These are phyloP conservation scores for Glaciozyma martinii DNA, from an alignment of 768 basidiomycete species.

Conservation along the genomic window DNA sequence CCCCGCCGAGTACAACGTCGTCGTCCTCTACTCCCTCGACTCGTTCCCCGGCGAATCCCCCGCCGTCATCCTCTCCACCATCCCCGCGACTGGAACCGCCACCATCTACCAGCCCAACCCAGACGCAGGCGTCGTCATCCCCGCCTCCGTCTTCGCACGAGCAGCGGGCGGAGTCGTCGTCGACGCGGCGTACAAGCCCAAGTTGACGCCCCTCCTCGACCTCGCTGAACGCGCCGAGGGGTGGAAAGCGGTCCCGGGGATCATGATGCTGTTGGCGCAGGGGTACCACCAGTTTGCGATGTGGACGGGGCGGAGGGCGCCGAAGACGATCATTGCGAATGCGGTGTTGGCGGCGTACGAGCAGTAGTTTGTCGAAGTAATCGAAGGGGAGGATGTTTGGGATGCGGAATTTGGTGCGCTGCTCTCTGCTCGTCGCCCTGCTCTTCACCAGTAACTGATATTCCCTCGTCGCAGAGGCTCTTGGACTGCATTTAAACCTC, in stretches of 20 bases:
- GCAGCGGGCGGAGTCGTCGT: constrained; percentile 62
- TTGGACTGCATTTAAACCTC: no score
- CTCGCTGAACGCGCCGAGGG: constrained; percentile 50
- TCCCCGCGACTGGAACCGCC: constrained; percentile 62
- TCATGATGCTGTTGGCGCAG: constrained; percentile 80
- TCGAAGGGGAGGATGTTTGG: background rate
- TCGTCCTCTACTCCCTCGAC: constrained; percentile 52
- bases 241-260: constrained; percentile 67
- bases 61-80: constrained; percentile 74
- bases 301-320: constrained; percentile 34
- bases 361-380: constrained; percentile 4
- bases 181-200: constrained; percentile 87
- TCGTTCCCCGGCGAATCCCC: constrained; percentile 44
- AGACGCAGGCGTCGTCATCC: constrained; percentile 46
- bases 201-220: constrained; percentile 66
- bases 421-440: no score
- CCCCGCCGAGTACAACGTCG: constrained; percentile 54
- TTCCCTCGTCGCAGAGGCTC: no score
- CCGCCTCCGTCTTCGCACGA: constrained; percentile 52
- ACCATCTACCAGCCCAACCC: constrained; percentile 35
- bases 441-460: no score
- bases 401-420: no score
- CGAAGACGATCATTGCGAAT: constrained; percentile 24
- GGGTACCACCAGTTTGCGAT: constrained; percentile 65
- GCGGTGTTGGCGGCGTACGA: constrained; percentile 31